Conservation (phyloP, 2,329 filamentous ascomycete species). For the Ophiostoma ips region DNA sequence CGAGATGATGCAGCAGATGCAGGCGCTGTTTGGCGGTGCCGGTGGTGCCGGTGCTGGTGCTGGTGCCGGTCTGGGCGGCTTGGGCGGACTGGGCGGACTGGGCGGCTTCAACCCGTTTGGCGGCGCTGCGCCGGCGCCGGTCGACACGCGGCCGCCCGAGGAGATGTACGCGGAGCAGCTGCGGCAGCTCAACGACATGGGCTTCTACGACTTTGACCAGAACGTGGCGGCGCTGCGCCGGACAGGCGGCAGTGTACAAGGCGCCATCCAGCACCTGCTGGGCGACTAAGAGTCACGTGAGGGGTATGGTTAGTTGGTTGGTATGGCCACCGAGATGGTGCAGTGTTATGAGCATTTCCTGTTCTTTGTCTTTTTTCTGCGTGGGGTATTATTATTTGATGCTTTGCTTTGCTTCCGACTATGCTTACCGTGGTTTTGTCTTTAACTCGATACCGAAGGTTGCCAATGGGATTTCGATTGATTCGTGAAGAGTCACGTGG, state of each 20-base stretch:
- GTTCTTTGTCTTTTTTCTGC: no score
- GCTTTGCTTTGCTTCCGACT: no score
- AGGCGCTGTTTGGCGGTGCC: conserved; percentile 32
- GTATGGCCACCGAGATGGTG: no score
- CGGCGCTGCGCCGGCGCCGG: conserved; percentile 23
- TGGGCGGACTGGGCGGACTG: background rate
- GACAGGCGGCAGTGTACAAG: conserved; percentile 87
- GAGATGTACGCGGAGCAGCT: conserved; percentile 85
- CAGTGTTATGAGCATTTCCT: no score
- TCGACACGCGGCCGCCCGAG: conserved; percentile 83
- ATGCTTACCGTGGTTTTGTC: no score
- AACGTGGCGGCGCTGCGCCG: conserved; percentile 81
- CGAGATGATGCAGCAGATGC: conserved; percentile 38
- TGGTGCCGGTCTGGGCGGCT: background rate
- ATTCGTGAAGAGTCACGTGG: no score
- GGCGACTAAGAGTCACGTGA: conserved; percentile 17
- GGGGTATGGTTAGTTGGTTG: no score
- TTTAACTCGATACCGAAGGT: no score
- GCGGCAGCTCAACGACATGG: conserved; percentile 94
- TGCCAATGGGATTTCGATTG: no score
- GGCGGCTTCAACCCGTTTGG: background rate
- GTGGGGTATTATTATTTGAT: no score
- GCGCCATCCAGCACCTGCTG: conserved; percentile 66
- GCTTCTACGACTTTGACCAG: conserved; percentile 90
- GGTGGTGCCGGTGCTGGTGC: conserved; percentile 20